Conservation (phyloP, 345 rosid species). For the Gossypium bickii region DNA sequence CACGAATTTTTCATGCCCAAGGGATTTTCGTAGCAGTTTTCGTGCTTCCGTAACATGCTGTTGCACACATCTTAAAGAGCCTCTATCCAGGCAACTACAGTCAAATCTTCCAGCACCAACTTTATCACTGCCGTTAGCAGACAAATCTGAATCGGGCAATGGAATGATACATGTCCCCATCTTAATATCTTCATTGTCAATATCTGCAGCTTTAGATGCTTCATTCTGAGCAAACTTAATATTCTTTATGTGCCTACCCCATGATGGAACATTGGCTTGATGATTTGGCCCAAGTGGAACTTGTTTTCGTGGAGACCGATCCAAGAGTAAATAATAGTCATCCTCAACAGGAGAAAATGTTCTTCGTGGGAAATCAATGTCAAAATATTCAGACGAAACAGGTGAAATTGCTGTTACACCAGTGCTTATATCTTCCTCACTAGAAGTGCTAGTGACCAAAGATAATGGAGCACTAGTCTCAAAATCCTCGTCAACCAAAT, state of each 20-base stretch:
- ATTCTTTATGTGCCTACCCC: conserved; percentile 17
- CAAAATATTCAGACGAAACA: conserved; percentile 40
- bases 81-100: conserved; percentile 34
- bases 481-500: conserved; percentile 11
- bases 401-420: conserved; percentile 19
- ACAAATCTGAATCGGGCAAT: conserved; percentile 33
- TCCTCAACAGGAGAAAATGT: conserved; percentile 29
- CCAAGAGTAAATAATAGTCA: conserved; percentile 21
- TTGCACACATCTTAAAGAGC: conserved; percentile 36
- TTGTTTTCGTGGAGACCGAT: conserved; percentile 29
- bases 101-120: conserved; percentile 18
- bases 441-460: conserved; percentile 24
- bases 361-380: conserved; percentile 25
- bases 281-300: conserved; percentile 56
- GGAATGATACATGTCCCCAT: conserved; percentile 57
- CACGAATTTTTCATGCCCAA: conserved; percentile 38
- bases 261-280: conserved; percentile 52
- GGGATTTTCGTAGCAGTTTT: conserved; percentile 31
- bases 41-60: conserved; percentile 49
- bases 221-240: conserved; percentile 5
- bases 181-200: conserved; percentile 19
- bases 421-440: conserved; percentile 34
- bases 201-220: conserved; percentile 8
- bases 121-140: conserved; percentile 11
- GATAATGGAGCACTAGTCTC: conserved; percentile 22